A percentile compares a stretch with the other conserved stretches of the same genome.
Conservation (phyloP, 2,329 filamentous ascomycete genomes). For the Lojkania enalia region DNA sequence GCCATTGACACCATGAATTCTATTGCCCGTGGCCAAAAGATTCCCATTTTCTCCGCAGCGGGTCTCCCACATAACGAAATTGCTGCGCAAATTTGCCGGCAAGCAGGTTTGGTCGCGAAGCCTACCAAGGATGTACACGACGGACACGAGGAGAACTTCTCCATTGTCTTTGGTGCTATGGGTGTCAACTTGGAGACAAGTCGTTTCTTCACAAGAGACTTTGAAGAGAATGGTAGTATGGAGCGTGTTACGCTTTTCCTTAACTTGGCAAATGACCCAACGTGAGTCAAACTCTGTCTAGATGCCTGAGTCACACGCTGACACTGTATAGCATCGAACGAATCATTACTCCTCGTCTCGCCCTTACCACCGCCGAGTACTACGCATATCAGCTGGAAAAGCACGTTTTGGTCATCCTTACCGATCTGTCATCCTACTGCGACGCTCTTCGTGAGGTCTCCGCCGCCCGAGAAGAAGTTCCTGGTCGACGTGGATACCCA, state of each 20-base stretch:
- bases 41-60: constrained; percentile 97
- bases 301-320: constrained; percentile 12
- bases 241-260: constrained; percentile 97
- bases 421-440: constrained; percentile 96
- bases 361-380: constrained; percentile 97
- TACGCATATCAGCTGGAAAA: constrained; percentile 99
- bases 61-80: constrained; percentile 99
- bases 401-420: constrained; percentile 98
- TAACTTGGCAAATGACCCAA: constrained; percentile 98
- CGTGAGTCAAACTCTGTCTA: constrained; percentile 61
- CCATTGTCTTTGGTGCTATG: constrained; percentile 99
- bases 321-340: constrained; percentile 77
- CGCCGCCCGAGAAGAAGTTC: constrained; percentile 96
- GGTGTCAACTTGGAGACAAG: constrained; percentile 99
- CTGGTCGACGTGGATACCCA: constrained; percentile 97
- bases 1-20: constrained; percentile 94
- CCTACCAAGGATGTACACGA: constrained; percentile 96
- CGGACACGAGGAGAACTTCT: constrained; percentile 98
- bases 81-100: constrained; percentile 96
- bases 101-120: constrained; percentile 88
- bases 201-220: constrained; percentile 97
- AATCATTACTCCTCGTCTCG: constrained; percentile 98
- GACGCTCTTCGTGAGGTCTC: constrained; percentile 98
- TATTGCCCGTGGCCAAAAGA: constrained; percentile 98
- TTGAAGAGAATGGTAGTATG: constrained; percentile 98